These are phyloP conservation scores for Saccharum officinarum DNA, from an alignment of 176 grass and related monocot species.

Conservation along the genomic window DNA sequence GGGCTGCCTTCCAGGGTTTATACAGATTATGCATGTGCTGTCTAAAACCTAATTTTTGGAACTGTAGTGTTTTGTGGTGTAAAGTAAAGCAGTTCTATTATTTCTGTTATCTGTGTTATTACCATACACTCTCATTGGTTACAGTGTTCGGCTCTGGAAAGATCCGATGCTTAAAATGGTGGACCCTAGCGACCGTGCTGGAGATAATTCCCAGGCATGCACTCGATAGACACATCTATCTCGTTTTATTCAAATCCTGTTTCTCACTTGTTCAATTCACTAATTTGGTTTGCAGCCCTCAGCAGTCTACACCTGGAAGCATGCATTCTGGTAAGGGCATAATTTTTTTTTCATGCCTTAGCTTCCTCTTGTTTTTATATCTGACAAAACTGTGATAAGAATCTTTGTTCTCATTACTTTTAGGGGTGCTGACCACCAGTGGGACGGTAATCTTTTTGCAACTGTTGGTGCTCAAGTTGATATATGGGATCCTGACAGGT, in stretches of 20 bases:
- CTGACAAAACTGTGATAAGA: background rate
- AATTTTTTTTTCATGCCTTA: background rate
- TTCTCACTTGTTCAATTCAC: slow-evolving; percentile 34
- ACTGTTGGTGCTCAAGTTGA: slow-evolving; percentile 94
- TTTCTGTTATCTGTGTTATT: slow-evolving; percentile 22
- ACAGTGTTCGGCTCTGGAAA: slow-evolving; percentile 89
- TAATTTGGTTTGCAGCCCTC: slow-evolving; percentile 60
- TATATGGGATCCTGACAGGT: slow-evolving; percentile 99
- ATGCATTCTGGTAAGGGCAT: slow-evolving; percentile 82
- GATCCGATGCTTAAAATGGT: slow-evolving; percentile 70
- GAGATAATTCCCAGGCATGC: slow-evolving; percentile 63
- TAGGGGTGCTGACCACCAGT: slow-evolving; percentile 96
- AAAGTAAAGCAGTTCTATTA: background rate
- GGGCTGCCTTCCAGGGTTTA: background rate
- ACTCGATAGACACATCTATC: background rate
- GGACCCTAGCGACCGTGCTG: slow-evolving; percentile 39
- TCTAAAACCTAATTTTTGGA: background rate
- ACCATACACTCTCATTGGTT: slow-evolving; percentile 19
- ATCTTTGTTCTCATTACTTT: slow-evolving; percentile 29
- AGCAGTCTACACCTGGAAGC: slow-evolving; percentile 91
- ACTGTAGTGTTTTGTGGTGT: background rate
- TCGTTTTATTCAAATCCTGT: slow-evolving; percentile 20
- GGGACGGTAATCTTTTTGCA: slow-evolving; percentile 82
- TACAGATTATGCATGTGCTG: background rate
- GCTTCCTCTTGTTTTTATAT: slow-evolving; percentile 9